Evolutionary conservation across 2,329 filamentous ascomycete genomes (phyloP), one percentile per base, ranked within the genome.

Genomic region (Ascochyta fabae): DNA sequence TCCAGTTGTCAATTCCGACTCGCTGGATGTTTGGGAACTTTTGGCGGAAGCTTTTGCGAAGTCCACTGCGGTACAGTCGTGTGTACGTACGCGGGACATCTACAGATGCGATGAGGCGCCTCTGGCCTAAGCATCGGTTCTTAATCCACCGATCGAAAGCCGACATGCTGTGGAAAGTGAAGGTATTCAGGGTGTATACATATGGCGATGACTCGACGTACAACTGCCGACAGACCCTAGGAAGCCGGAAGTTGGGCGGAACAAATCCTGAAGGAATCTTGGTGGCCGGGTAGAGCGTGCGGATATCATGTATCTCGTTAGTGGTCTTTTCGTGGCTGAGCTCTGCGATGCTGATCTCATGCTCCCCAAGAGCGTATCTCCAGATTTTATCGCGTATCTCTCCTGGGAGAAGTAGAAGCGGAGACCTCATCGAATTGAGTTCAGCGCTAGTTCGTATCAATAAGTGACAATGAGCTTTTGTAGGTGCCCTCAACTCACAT

Each of bases 371-470:
- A 3, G 51, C 52, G 23, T 50, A 58, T 10, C n/a, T 1, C 52
- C 56, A 66, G 31, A 65, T 66, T 22, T 49, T 57, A 29, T 49
- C 49, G 22, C 61, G 54, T 10, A 65, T 39, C 19, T 65, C 59
- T 13, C 43, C 51, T 7, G 62, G 62, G 12, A 64, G 57, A 5
- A 29, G 27, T 10, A 65, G 55, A 4, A 65, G 53, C 9, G 61
- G 57, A 6, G 61, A 65, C 5, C 56, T 27, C 2, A 22, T 15
- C 1, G 52, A 44, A 31, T 65, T 65, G 15, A n/a, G 26, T 39
- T 54, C 42, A 7, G 53, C 52, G 3, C 54, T 62, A 19, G 43
- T 3, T 19, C 27, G 13, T 31, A 13, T 31, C 12, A 31, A 12
- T 12, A 13, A 5, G 29, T 15, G 12, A 31, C 12, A 12, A 13